phyloP scores from a whole-genome alignment of 352 stramenopile species.

The Pythium periplocum region DNA sequence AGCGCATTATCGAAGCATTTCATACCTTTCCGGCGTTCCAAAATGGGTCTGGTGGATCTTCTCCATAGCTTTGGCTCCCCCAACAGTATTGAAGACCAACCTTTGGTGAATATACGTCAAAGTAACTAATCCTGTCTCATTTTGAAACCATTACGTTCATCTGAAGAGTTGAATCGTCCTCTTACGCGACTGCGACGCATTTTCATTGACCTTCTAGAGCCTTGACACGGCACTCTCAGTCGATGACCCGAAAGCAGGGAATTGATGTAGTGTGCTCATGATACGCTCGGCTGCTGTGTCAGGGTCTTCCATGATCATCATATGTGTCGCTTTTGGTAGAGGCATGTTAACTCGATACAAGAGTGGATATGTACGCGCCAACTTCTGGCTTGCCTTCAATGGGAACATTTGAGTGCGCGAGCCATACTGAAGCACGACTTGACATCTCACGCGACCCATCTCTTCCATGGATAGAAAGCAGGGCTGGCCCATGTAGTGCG shows the following conservation, averaged over 20 bases:
- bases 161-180: too few relatives aligned
- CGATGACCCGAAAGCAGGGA: neutral
- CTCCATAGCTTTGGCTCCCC: too few relatives aligned
- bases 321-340: slow-evolving; percentile 27
- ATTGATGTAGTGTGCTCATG: slow-evolving; percentile 17
- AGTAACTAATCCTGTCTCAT: too few relatives aligned
- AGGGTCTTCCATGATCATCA: slow-evolving; percentile 43
- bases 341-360: slow-evolving; percentile 33
- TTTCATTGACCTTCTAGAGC: too few relatives aligned
- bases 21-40: neutral
- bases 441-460: slow-evolving; percentile 23
- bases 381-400: slow-evolving; percentile 7
- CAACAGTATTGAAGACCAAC: too few relatives aligned
- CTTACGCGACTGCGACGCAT: too few relatives aligned
- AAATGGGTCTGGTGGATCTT: too few relatives aligned
- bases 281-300: slow-evolving; percentile 32
- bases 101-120: too few relatives aligned
- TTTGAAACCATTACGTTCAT: too few relatives aligned
- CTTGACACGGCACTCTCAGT: too few relatives aligned
- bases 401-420: slow-evolving; percentile 42
- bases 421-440: slow-evolving; percentile 31
- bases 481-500: slow-evolving; percentile 23
- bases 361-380: slow-evolving; percentile 26
- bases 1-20: slow-evolving; percentile 35
- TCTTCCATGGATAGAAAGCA: slow-evolving; percentile 22